phyloP scores from a whole-genome alignment of 768 basidiomycete species.

The Auriscalpium microsporum region DNA sequence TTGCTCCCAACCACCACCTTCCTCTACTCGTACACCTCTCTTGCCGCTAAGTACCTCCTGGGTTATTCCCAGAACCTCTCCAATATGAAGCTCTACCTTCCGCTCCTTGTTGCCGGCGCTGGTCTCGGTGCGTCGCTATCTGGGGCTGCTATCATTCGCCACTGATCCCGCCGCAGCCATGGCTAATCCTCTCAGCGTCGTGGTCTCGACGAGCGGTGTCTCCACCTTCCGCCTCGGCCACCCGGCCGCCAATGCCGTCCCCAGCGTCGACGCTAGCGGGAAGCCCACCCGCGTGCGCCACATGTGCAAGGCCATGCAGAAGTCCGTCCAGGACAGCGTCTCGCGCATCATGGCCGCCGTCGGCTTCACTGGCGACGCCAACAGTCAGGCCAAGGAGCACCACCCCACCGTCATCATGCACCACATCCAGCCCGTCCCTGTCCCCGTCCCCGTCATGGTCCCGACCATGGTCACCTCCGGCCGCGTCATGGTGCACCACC shows the following conservation, averaged over 20 bases:
- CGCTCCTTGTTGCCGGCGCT: slow-evolving; percentile 2
- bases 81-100: neutral
- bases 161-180: neutral
- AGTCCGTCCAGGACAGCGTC: slow-evolving; percentile 10
- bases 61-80: too few species aligned
- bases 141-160: neutral
- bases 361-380: slow-evolving; percentile 1
- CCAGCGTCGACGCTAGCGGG: neutral
- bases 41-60: too few species aligned
- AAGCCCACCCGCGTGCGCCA: slow-evolving; percentile 10
- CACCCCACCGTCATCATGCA: neutral
- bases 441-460: neutral
- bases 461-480: neutral
- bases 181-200: slow-evolving; percentile 4
- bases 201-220: slow-evolving; percentile 5
- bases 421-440: neutral
- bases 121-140: slow-evolving; percentile 7
- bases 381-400: neutral
- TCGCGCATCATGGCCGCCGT: slow-evolving; percentile 5
- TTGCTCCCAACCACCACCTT: too few species aligned
- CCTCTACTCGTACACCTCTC: too few species aligned
- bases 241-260: neutral
- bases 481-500: slow-evolving; percentile 11
- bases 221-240: slow-evolving; percentile 10
- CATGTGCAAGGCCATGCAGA: slow-evolving; percentile 12